Evolutionary conservation across 1,139 yeast species (phyloP), one percentile per base, ranked within the genome.

Genomic region (Geotrichum carabidarum): DNA sequence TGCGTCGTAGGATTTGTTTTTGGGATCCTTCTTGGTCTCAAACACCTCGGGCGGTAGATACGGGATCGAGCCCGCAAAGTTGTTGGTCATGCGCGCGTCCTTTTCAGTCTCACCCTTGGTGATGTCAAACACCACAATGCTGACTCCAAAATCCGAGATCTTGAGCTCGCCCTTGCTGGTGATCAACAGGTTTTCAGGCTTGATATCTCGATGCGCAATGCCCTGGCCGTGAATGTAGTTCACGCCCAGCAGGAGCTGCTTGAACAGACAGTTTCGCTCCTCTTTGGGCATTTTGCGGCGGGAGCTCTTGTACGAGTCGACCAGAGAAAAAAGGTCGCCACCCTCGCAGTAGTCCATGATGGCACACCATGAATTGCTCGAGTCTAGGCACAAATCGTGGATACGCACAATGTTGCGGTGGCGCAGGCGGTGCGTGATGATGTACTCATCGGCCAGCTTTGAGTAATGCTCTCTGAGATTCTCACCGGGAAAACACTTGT

Each of bases 11-110:
- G 50, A 36, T 77, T 40, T 43, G 22, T 53, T 60, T 48, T 46
- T 56, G 30, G 60, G 65, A 78, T 45, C 48, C 47, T 52, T 58
- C 53, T 50, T 59, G 36, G 60, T 50, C 9, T 45, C 56, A 48
- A 66, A 87, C 63, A 87, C 94, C 71, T 89, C 96, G 0, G 96
- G 96, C 0, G 96, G 94, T 62, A 89, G 86, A 66, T 88, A 89
- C 0, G 96, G 95, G 8, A 86, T 81, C 0, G 93, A 83, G 4
- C 96, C 96, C 67, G 80, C 57, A 22, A 59, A 47, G 5, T 63
- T 64, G 4, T 35, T 32, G 18, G 43, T 34, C 34, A 42, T 27
- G 5, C 27, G 49, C 11, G 59, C 56, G 37, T 58, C 56, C 36
- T 35, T 49, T 8, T 41, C 35, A 4, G 55, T 50, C 17, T 54